Evolutionary conservation across 768 basidiomycete genomes (phyloP).

Genomic region (Russula olivacea): DNA sequence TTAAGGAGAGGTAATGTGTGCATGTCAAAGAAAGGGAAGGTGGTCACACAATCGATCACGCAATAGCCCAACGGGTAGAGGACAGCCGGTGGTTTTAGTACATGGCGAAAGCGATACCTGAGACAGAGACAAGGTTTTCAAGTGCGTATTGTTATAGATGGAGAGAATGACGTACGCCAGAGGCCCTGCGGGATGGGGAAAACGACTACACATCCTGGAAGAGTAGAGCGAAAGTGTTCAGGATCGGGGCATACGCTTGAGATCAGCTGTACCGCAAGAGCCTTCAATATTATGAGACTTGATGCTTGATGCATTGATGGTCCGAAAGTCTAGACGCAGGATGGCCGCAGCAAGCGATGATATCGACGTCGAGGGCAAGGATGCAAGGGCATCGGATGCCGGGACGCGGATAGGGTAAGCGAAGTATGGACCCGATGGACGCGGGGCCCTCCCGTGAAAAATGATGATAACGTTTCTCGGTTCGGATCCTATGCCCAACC

Average conservation of each 20-base stretch:
- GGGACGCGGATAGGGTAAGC: conserved; percentile 26
- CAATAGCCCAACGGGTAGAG: not conserved
- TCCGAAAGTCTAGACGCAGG: not conserved
- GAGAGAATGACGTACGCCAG: not conserved
- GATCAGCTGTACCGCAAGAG: not conserved
- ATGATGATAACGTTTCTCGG: not conserved
- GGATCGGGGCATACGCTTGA: not conserved
- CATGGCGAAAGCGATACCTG: not conserved
- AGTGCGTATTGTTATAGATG: too few species aligned
- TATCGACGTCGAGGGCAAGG: conserved; percentile 45
- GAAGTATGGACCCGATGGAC: conserved; percentile 21
- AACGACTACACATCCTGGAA: not conserved
- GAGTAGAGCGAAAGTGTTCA: not conserved
- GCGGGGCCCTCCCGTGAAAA: conserved; percentile 29
- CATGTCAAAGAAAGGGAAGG: not conserved
- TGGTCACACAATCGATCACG: not conserved
- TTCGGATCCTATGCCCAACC: not conserved
- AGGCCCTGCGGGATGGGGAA: not conserved
- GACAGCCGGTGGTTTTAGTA: not conserved
- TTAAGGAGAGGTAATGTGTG: not conserved
- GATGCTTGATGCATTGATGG: conserved; percentile 27
- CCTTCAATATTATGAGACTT: not conserved
- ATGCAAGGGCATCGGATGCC: conserved; percentile 30
- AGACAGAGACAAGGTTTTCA: not conserved
- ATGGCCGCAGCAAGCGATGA: conserved; percentile 38